Evolutionary conservation across 163 green algal species (phyloP), one percentile per base, ranked within the genome.

Genomic region (Scenedesmus sp.): DNA sequence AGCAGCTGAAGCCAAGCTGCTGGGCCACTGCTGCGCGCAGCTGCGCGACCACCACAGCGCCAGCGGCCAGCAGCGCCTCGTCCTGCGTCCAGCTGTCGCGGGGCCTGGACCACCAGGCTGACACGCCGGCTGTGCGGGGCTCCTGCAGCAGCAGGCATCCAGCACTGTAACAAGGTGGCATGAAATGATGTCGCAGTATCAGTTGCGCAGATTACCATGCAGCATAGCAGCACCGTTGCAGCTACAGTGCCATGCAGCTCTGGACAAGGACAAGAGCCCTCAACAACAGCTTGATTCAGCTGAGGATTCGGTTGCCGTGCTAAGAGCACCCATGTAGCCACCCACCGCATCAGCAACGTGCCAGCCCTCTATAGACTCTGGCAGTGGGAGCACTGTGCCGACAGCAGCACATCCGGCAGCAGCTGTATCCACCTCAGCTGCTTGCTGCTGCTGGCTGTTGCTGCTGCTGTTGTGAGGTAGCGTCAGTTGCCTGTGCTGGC

Each of bases 1-100:
- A 95, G 92, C 94, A 97, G 42, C 86, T 97, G 91, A 94, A 98
- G 0, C 95, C 95, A 56, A 97, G 92, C 94, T 96, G 90, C 30
- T 70, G 30, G 15, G 61, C 30, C 56, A 98, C 94, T 5, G 89
- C 92, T 33, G 85, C 93, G 10, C 96, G 89, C 83, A 97, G 93
- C 88, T 95, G 90, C 37, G 91, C 92, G 61, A 96, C 94, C 51
- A 96, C 93, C 33, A 89, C 68, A 35, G 94, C 96, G 0, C 92
- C 95, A 26, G 93, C 94, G 0, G 96, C 93, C 86, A 98, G 93
- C 89, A 97, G 93, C 70, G 61, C 89, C 93, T 98, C 96, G 33
- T 95, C 92, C 0, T 86, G 76, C 20, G 49, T 68, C 94, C 96
- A 97, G 35, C 81, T 3, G 89, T 53, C 0, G 70, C 33, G 4